phyloP scores from a whole-genome alignment of 352 stramenopile genomes.

The Globisporangium spiculum region DNA sequence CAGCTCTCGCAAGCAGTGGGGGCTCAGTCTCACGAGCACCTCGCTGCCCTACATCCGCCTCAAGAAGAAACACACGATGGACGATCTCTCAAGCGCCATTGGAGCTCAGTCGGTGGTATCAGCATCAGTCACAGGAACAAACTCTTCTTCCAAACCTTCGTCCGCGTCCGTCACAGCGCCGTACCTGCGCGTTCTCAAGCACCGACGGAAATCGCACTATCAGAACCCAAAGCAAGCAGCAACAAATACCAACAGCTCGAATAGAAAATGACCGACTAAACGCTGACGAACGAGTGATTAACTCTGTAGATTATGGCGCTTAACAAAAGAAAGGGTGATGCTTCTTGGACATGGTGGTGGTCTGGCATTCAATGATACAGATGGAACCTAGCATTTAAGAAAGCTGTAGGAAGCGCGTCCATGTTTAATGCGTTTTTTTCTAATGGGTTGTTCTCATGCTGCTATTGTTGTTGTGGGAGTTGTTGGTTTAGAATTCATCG shows the following conservation, averaged over 20 bases:
- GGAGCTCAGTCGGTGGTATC: neutral
- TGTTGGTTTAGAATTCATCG: conserved; percentile 8
- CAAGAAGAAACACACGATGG: conserved; percentile 52
- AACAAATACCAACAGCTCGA: conserved; percentile 8
- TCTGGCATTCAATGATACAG: too few species aligned
- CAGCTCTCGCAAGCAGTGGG: conserved; percentile 40
- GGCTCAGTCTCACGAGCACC: conserved; percentile 52
- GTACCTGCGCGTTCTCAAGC: conserved; percentile 80
- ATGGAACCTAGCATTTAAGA: too few species aligned
- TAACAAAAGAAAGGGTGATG: neutral
- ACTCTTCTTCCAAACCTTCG: conserved; percentile 3
- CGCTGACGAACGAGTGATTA: too few species aligned
- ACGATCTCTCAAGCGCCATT: conserved; percentile 11
- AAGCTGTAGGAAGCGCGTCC: neutral
- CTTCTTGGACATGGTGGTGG: neutral
- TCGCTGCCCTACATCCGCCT: conserved; percentile 66
- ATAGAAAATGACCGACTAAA: conserved; percentile 1
- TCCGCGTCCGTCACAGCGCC: conserved; percentile 34
- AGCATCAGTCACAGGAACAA: neutral
- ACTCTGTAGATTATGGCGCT: neutral
- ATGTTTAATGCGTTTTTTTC: neutral
- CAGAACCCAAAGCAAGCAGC: conserved; percentile 13
- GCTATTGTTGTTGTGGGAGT: neutral
- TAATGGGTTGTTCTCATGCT: neutral
- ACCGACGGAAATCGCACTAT: conserved; percentile 31